phyloP scores from a whole-genome alignment of 495 filamentous ascomycete genomes.

The Darksidea phi region DNA sequence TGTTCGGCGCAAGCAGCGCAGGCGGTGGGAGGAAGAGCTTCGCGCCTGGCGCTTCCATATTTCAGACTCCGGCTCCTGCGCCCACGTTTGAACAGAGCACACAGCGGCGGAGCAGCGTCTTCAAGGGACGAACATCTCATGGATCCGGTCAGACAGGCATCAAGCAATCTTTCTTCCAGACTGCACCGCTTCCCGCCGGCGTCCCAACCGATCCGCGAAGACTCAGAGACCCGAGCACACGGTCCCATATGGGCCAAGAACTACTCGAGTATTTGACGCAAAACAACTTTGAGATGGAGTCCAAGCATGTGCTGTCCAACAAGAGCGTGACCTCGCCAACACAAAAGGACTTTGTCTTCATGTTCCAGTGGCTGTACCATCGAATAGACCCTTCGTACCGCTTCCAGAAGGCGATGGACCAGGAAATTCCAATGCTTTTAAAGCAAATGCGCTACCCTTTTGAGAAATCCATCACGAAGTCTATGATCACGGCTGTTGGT shows the following conservation, averaged over 20 bases:
- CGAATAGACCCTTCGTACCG: constrained; percentile 89
- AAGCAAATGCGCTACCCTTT: constrained; percentile 94
- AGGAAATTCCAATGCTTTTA: constrained; percentile 85
- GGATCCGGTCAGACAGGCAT: constrained; percentile 56
- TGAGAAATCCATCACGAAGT: constrained; percentile 90
- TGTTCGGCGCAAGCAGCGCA: constrained; percentile 56
- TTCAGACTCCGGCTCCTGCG: constrained; percentile 44
- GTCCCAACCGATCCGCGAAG: constrained; percentile 86
- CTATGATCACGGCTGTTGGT: constrained; percentile 88
- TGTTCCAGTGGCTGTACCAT: constrained; percentile 97
- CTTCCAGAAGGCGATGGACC: constrained; percentile 88
- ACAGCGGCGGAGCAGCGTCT: constrained; percentile 85
- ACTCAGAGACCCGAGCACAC: constrained; percentile 71
- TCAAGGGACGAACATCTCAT: constrained; percentile 62
- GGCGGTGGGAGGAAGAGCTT: constrained; percentile 64
- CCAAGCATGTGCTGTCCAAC: constrained; percentile 83
- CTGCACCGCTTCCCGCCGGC: constrained; percentile 72
- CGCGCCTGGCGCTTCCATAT: constrained; percentile 58
- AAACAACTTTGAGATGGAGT: constrained; percentile 94
- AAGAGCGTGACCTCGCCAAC: constrained; percentile 91
- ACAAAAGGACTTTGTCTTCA: constrained; percentile 93
- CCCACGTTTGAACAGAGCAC: constrained; percentile 45
- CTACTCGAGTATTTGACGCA: constrained; percentile 85
- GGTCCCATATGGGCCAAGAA: constrained; percentile 80
- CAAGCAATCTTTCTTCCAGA: constrained; percentile 84